Evolutionary conservation across 2,329 filamentous ascomycete species (phyloP), one percentile per base, ranked within the genome.

Genomic region (Cladorrhinum sp.): DNA sequence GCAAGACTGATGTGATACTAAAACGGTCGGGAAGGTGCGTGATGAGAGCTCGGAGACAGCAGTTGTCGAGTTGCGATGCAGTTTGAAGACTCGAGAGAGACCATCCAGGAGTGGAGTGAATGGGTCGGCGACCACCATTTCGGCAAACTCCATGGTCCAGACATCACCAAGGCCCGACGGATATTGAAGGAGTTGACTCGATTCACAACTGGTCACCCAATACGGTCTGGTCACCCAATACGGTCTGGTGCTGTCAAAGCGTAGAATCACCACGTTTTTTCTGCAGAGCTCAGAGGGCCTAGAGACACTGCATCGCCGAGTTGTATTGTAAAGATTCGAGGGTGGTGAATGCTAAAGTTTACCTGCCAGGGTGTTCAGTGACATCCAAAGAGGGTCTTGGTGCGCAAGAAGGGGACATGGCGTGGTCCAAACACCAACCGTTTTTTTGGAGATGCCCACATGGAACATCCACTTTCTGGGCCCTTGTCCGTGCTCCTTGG

Each of bases 371-470:
- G 52, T 13, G 16, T 55, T 22, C 2, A 54, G 51, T 54, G 6
- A 20, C 22, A 48, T 25, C 36, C 53, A 48, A 48, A 55, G 53
- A 55, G 36, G 36, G 38, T 55, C 36, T n/a, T 48, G 32, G 36
- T 55, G 45, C 48, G 53, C 24, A 36, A 23, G n/a, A 23, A n/a
- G 36, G 52, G 41, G 29, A 55, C 18, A 45, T 20, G 36, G 38
- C 53, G 24, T 48, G 53, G 36, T 22, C 20, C 36, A 48, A 38
- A 48, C 23, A 36, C 27, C n/a, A 23, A 3, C 5, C n/a, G 51
- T 18, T 54, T 20, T 54, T 36, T n/a, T n/a, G n/a, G 51, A 25
- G 36, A 13, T 41, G 36, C 16, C 36, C 36, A 41, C 36, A 41
- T 41, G 36, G 36, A 41, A 41, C 36, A 41, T 41, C 36, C 36